Evolutionary conservation across 2,329 filamentous ascomycete genomes (phyloP).

Genomic region (Herpotrichia juniperi): DNA sequence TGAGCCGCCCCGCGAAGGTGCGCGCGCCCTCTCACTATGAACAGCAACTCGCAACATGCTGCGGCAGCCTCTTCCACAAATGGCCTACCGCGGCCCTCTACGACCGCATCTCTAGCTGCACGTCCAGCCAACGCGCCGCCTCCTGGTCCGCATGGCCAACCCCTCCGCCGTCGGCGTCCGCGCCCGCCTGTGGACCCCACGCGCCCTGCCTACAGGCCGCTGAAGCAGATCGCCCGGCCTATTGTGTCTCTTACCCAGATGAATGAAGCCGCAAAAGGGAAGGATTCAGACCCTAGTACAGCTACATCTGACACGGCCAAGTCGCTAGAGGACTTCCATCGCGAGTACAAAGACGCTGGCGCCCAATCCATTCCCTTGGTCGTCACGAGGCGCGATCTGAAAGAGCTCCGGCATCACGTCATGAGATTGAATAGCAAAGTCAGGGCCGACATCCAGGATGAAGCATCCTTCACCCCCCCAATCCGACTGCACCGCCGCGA

Average conservation of each 20-base stretch:
- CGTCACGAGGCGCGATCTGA: constrained; percentile 79
- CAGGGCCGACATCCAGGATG: constrained; percentile 71
- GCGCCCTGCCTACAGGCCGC: constrained; percentile 38
- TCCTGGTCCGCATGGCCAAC: constrained; percentile 43
- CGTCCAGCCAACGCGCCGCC: constrained; percentile 32
- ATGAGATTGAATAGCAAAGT: constrained; percentile 75
- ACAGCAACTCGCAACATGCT: constrained; percentile 17
- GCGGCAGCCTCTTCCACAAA: constrained; percentile 13
- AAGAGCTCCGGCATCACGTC: constrained; percentile 84
- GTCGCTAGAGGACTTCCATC: constrained; percentile 28
- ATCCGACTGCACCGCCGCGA: constrained; percentile 90
- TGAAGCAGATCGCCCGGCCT: constrained; percentile 40
- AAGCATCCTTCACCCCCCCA: constrained; percentile 83
- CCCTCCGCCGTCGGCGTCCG: constrained; percentile 40
- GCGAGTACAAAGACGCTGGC: constrained; percentile 32
- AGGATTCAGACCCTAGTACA: constrained; percentile 10
- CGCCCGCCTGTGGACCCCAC: constrained; percentile 45
- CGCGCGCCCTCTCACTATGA: constrained; percentile 20
- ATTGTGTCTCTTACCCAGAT: constrained; percentile 41
- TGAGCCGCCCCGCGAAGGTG: constrained; percentile 12
- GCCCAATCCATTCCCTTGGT: constrained; percentile 64
- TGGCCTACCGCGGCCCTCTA: constrained; percentile 8
- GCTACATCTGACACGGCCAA: constrained; percentile 15
- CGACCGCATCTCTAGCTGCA: constrained; percentile 14
- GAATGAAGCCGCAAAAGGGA: constrained; percentile 29